Conservation (phyloP, 495 filamentous ascomycete genomes). For the Penicillium parvum region DNA sequence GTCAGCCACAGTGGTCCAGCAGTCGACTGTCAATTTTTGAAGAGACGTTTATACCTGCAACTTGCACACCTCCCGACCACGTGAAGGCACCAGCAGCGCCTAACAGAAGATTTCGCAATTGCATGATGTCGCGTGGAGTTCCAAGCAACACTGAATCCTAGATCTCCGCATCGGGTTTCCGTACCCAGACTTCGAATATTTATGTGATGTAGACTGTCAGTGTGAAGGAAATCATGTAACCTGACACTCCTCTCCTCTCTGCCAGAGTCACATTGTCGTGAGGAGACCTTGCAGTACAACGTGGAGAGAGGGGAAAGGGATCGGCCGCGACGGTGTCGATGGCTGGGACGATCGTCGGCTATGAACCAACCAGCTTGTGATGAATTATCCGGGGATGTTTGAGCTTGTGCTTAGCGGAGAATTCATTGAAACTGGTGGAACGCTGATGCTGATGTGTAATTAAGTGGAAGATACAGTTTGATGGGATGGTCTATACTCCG, state of each 20-base stretch:
- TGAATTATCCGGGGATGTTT: conserved; percentile 4
- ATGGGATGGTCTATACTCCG: too few relatives aligned
- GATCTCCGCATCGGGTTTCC: neutral
- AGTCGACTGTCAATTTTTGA: neutral
- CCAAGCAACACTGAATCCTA: neutral
- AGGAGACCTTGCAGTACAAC: conserved; percentile 12
- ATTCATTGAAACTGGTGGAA: neutral
- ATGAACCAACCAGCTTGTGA: conserved; percentile 7
- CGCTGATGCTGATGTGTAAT: neutral
- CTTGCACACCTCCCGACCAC: neutral
- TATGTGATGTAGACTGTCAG: neutral
- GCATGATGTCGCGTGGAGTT: neutral
- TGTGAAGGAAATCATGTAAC: conserved; percentile 14
- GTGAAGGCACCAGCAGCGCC: neutral
- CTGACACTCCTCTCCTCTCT: neutral
- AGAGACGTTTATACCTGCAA: neutral
- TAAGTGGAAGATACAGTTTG: too few relatives aligned
- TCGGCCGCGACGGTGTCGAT: conserved; percentile 6
- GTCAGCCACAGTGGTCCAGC: neutral
- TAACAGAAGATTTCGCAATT: neutral
- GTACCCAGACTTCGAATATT: neutral
- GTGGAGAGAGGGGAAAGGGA: conserved; percentile 5
- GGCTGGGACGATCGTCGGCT: conserved; percentile 7
- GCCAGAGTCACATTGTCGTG: conserved; percentile 11
- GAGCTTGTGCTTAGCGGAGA: conserved; percentile 1